Conservation (phyloP, 495 filamentous ascomycete genomes). For the Glutinoglossum americanum region DNA sequence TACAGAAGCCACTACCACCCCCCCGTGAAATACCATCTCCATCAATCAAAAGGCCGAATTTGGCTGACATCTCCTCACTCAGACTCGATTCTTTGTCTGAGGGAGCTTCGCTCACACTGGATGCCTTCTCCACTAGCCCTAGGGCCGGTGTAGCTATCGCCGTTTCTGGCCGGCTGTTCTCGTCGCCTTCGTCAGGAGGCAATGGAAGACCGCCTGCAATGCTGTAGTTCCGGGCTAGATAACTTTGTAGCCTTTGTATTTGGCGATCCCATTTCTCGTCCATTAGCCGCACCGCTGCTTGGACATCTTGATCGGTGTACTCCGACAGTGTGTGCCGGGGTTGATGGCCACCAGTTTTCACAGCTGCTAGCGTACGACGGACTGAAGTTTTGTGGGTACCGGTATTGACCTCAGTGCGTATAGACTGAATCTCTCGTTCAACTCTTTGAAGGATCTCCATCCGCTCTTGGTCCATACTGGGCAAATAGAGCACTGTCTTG, state of each 20-base stretch:
- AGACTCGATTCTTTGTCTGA: background rate
- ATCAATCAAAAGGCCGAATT: background rate
- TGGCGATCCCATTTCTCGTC: conserved; percentile 42
- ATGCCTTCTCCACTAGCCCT: background rate
- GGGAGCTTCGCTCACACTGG: background rate
- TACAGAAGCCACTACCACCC: background rate
- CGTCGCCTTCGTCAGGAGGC: background rate
- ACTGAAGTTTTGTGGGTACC: conserved; percentile 22
- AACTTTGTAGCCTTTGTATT: conserved; percentile 30
- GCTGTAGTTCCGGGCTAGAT: conserved; percentile 40
- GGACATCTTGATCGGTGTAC: conserved; percentile 27
- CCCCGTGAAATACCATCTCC: background rate
- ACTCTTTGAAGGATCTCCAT: conserved; percentile 38
- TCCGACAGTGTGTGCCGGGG: conserved; percentile 2
- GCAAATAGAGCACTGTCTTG: conserved; percentile 38
- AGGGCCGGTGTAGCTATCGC: background rate
- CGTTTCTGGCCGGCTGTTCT: conserved; percentile 1
- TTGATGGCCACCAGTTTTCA: conserved; percentile 22
- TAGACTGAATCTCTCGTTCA: conserved; percentile 34
- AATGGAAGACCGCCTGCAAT: conserved; percentile 23
- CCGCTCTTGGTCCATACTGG: conserved; percentile 42
- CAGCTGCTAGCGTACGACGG: conserved; percentile 24
- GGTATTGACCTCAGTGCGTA: conserved; percentile 18
- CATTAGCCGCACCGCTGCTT: conserved; percentile 30
- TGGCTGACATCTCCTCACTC: background rate